Base-by-base conservation (phyloP, 768 basidiomycete species). In the Rickenella mellea region DNA sequence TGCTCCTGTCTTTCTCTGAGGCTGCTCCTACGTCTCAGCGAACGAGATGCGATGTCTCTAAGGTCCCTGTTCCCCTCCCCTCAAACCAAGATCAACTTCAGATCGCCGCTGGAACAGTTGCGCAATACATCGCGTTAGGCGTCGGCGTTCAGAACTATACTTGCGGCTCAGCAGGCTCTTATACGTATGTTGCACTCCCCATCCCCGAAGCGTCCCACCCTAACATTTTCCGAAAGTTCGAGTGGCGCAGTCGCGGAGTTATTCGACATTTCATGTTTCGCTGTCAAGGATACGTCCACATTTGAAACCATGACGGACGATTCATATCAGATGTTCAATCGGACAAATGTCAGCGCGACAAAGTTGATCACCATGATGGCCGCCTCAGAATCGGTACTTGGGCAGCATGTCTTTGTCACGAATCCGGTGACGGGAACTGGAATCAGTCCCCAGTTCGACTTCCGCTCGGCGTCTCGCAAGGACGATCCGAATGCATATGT, bases 121-220 rank as follows among this genome's bases (percentile, higher is more conserved):
- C 57, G 1, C 58, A 65, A 1, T 62, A 57, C 8, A 64, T 76
- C 39, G 66, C 61, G 11, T 53, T 74, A n/a, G 72, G 60, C 9
- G 54, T 73, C 39, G 70, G 74, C 21, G 65, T 64, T 11, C 75
- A 76, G 52, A 76, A 76, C 54, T 78, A 76, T 54, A 76, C 72
- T 21, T 77, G 76, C 51, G 54, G 49, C 8, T 40, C 46, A 27
- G 54, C 45, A 33, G 58, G 62, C 36, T 54, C 46, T 38, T 36
- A 36, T 17, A 36, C 33, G 33, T 78, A 62, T 36, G 33, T 36
- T 36, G 10, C 33, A 36, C 19, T 36, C 8, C 9, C 33, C 29
- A 10, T 10, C 15, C 29, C 29, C 10, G 11, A 12, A 36, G 4
- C 24, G 2, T 2, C 33, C 12, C 9, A 3, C 15, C 33, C 15